Evolutionary conservation across 345 rosid genomes (phyloP).

Genomic region (Euphorbia tirucalli): DNA sequence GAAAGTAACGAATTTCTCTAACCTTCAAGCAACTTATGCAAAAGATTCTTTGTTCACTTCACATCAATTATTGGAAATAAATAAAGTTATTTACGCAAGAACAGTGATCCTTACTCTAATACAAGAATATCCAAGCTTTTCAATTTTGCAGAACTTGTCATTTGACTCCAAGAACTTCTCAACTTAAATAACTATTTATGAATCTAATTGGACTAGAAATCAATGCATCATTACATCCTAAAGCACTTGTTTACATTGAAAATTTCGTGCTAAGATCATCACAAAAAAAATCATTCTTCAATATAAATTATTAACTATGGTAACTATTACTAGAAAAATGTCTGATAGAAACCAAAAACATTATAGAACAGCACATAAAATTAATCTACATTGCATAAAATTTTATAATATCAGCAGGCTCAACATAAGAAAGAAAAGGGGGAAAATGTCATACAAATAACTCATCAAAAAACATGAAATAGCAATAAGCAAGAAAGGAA

Average conservation of each 20-base stretch:
- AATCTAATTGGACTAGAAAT: background rate
- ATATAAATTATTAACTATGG: background rate
- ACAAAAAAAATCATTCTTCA: slow-evolving; percentile 4
- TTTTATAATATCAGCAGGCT: slow-evolving; percentile 12
- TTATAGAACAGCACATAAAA: background rate
- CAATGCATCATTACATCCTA: background rate
- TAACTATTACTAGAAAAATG: slow-evolving; percentile 3
- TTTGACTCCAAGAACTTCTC: background rate
- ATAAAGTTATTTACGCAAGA: background rate
- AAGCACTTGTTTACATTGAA: background rate
- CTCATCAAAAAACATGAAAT: slow-evolving; percentile 10
- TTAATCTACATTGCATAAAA: slow-evolving; percentile 18
- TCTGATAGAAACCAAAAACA: slow-evolving; percentile 8
- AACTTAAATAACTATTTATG: background rate
- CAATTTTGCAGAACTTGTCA: too few species aligned
- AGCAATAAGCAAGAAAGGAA: background rate
- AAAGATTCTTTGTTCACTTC: background rate
- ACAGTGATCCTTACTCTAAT: too few species aligned
- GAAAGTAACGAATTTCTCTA: background rate
- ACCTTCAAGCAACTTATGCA: background rate
- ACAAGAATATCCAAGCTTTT: too few species aligned
- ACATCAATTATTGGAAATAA: background rate
- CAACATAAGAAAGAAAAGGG: too few species aligned
- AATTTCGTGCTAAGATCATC: slow-evolving; percentile 6
- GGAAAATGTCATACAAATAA: background rate